phyloP scores from a whole-genome alignment of 2,329 filamentous ascomycete species.

The Kalaharituber pfeilii region DNA sequence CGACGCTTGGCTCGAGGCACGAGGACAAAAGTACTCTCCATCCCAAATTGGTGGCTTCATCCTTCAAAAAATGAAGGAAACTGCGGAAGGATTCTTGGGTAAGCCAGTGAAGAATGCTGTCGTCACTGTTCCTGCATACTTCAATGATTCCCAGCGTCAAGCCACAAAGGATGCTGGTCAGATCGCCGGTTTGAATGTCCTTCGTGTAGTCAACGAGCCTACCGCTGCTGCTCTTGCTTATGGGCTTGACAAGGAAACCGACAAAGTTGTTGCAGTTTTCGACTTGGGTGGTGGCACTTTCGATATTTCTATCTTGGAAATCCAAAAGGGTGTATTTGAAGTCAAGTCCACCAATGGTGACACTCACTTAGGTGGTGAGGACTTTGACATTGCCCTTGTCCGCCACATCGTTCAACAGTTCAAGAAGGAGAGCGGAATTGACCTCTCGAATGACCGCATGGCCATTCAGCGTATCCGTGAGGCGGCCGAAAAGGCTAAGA shows the following conservation, averaged over 20 bases:
- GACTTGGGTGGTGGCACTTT: conserved; percentile 98
- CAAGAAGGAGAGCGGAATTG: conserved; percentile 87
- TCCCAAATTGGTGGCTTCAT: conserved; percentile 97
- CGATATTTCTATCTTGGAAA: conserved; percentile 95
- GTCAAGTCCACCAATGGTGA: conserved; percentile 99
- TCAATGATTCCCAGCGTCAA: conserved; percentile 96
- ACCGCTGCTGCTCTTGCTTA: conserved; percentile 92
- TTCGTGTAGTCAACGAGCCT: conserved; percentile 95
- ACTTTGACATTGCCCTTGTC: conserved; percentile 90
- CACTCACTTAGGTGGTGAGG: conserved; percentile 93
- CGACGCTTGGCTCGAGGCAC: conserved; percentile 88
- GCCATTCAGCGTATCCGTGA: conserved; percentile 98
- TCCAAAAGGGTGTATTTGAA: conserved; percentile 95
- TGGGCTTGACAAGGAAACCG: conserved; percentile 84
- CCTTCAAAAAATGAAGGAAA: conserved; percentile 98
- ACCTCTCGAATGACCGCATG: conserved; percentile 86
- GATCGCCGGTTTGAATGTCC: conserved; percentile 87
- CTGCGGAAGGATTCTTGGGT: conserved; percentile 78
- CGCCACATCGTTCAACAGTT: conserved; percentile 87
- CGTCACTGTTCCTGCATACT: conserved; percentile 93
- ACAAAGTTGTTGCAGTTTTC: conserved; percentile 84
- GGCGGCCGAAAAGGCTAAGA: conserved; percentile 98
- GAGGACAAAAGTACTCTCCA: conserved; percentile 88
- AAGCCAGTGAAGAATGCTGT: conserved; percentile 90
- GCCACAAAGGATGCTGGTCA: conserved; percentile 96